These are phyloP conservation scores for Wickerhamomyces hampshirensis DNA, from an alignment of 805 yeast species.

Conservation along the genomic window DNA sequence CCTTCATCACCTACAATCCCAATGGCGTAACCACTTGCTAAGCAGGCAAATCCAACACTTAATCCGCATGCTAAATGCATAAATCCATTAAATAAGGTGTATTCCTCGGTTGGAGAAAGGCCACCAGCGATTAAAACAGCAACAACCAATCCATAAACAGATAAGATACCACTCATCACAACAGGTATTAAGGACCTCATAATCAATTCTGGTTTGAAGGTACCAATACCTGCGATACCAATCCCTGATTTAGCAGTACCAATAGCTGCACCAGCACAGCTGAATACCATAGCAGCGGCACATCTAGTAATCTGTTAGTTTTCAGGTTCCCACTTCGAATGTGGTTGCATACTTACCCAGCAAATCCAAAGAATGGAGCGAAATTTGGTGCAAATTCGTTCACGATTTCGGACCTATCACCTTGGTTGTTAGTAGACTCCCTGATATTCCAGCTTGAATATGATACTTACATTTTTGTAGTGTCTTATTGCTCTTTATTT, in stretches of 20 bases:
- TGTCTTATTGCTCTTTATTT: too few relatives aligned
- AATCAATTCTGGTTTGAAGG: conserved; percentile 93
- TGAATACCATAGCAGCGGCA: conserved; percentile 83
- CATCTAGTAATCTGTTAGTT: conserved; percentile 38
- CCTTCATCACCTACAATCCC: conserved; percentile 95
- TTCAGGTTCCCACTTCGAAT: background rate
- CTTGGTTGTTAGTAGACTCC: too few relatives aligned
- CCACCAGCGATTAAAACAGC: conserved; percentile 94
- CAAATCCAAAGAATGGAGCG: conserved; percentile 97
- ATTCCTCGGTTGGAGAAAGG: conserved; percentile 68
- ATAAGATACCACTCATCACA: conserved; percentile 95
- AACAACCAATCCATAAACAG: conserved; percentile 96
- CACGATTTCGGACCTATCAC: conserved; percentile 32
- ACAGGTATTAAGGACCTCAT: conserved; percentile 97
- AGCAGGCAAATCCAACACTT: conserved; percentile 93
- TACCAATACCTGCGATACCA: conserved; percentile 97
- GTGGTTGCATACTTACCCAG: conserved; percentile 51
- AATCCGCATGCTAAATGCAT: conserved; percentile 97
- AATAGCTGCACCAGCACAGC: conserved; percentile 97
- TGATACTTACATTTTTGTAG: conserved; percentile 4
- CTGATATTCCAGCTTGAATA: too few relatives aligned
- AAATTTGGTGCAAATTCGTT: conserved; percentile 80
- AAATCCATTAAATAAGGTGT: conserved; percentile 91
- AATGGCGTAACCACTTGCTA: conserved; percentile 95
- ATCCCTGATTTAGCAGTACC: conserved; percentile 98